Conservation (phyloP, 345 rosid species). For the Lenwebbia sp. region DNA sequence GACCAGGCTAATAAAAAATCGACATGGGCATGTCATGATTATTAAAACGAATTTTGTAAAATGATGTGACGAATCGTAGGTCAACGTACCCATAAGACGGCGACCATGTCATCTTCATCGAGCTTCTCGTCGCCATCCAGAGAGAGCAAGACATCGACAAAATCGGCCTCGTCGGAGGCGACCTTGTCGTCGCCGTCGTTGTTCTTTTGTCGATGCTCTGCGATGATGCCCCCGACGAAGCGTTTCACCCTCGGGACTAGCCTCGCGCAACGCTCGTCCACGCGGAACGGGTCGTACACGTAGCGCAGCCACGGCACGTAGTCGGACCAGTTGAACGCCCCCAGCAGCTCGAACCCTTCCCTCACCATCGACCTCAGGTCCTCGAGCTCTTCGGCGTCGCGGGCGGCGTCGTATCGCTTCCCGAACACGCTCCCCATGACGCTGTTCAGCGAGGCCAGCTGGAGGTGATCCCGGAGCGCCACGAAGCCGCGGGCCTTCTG, state of each 20-base stretch:
- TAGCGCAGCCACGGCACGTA: constrained; percentile 52
- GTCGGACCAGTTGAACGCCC: constrained; percentile 81
- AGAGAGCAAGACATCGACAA: constrained; percentile 72
- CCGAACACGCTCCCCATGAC: constrained; percentile 93
- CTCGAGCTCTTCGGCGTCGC: constrained; percentile 23
- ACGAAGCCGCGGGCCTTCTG: constrained; percentile 30
- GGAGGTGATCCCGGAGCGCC: constrained; percentile 51
- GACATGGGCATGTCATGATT: neutral
- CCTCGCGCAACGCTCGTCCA: constrained; percentile 50
- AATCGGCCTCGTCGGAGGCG: constrained; percentile 31
- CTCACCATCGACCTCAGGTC: constrained; percentile 48
- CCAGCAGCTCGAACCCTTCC: constrained; percentile 81
- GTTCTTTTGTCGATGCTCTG: constrained; percentile 28
- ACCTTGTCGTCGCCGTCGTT: neutral
- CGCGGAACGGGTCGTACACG: constrained; percentile 44
- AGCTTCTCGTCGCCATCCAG: constrained; percentile 69
- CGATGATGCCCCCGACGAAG: constrained; percentile 42
- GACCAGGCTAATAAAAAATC: neutral
- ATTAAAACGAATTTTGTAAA: neutral
- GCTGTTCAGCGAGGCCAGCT: constrained; percentile 64
- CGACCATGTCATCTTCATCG: constrained; percentile 72
- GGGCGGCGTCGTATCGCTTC: constrained; percentile 26
- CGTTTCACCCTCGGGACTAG: constrained; percentile 64
- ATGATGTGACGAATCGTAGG: neutral
- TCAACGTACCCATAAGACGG: constrained; percentile 69